Conservation (phyloP, 352 stramenopile genomes). For the Globisporangium splendens region DNA sequence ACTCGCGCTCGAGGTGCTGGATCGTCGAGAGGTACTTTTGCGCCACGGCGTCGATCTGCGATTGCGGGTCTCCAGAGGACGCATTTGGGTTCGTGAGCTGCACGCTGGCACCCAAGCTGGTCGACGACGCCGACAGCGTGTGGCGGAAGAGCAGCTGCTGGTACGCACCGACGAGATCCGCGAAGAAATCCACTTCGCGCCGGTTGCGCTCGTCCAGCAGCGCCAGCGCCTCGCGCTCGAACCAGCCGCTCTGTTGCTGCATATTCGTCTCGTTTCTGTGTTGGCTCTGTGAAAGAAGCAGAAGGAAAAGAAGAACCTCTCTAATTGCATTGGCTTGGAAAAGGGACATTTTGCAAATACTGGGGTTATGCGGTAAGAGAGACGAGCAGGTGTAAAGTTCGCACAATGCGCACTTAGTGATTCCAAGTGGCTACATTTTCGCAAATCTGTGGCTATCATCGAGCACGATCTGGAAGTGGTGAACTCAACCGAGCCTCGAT, state of each 20-base stretch:
- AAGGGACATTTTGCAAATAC: no score
- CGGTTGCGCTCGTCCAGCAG: conserved; percentile 66
- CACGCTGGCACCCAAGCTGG: conserved; percentile 14
- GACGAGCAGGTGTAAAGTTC: no score
- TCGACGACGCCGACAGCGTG: conserved; percentile 12
- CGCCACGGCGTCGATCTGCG: conserved; percentile 26
- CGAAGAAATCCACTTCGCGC: conserved; percentile 54
- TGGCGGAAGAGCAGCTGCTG: conserved; percentile 65
- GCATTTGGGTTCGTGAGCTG: conserved; percentile 15
- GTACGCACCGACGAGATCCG: conserved; percentile 53
- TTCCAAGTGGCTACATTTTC: no score
- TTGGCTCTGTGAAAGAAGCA: no score
- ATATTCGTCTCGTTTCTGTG: background rate
- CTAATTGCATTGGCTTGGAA: background rate
- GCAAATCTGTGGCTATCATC: no score
- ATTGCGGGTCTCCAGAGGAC: conserved; percentile 8
- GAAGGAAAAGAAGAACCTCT: no score
- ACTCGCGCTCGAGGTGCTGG: conserved; percentile 63
- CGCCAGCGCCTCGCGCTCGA: conserved; percentile 36
- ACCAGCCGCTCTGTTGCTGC: conserved; percentile 5
- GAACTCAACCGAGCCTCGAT: no score
- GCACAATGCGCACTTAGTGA: no score
- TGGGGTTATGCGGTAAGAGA: no score
- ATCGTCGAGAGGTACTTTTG: conserved; percentile 59
- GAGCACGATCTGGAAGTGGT: no score